Evolutionary conservation across 1,139 yeast genomes (phyloP).

Genomic region (Candida sojae): DNA sequence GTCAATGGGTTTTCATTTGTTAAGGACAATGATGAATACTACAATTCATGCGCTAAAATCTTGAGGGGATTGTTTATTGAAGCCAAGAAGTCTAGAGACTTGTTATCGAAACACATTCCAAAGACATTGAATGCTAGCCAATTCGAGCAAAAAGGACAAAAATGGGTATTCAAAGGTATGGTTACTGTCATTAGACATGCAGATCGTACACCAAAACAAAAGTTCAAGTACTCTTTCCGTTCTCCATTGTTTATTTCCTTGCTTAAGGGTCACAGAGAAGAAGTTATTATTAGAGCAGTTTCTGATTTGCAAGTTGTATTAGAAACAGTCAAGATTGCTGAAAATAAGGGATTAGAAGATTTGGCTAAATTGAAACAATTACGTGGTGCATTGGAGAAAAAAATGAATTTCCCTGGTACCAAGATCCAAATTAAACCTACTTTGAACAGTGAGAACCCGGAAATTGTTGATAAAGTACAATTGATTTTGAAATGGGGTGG

Average conservation of each 20-base stretch:
- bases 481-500: constrained; percentile 99
- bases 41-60: constrained; percentile 80
- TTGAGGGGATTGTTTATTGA: constrained; percentile 70
- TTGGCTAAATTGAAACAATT: constrained; percentile 72
- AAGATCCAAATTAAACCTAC: constrained; percentile 95
- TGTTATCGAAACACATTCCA: constrained; percentile 42
- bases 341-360: constrained; percentile 78
- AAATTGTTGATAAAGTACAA: constrained; percentile 87
- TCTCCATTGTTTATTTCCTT: constrained; percentile 84
- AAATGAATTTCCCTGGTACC: constrained; percentile 91
- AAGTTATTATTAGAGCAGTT: constrained; percentile 90
- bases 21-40: constrained; percentile 85
- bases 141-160: constrained; percentile 82
- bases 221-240: constrained; percentile 91
- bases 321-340: constrained; percentile 81
- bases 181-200: constrained; percentile 95
- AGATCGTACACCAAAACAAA: constrained; percentile 98
- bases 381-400: constrained; percentile 82
- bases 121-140: constrained; percentile 27
- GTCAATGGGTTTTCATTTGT: constrained; percentile 98
- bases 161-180: constrained; percentile 95
- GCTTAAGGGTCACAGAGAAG: constrained; percentile 92
- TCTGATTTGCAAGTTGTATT: constrained; percentile 83
- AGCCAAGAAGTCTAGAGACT: constrained; percentile 51
- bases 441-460: constrained; percentile 59